Evolutionary conservation across 2,329 filamentous ascomycete species (phyloP).

Genomic region (Aspergillus fijiensis): DNA sequence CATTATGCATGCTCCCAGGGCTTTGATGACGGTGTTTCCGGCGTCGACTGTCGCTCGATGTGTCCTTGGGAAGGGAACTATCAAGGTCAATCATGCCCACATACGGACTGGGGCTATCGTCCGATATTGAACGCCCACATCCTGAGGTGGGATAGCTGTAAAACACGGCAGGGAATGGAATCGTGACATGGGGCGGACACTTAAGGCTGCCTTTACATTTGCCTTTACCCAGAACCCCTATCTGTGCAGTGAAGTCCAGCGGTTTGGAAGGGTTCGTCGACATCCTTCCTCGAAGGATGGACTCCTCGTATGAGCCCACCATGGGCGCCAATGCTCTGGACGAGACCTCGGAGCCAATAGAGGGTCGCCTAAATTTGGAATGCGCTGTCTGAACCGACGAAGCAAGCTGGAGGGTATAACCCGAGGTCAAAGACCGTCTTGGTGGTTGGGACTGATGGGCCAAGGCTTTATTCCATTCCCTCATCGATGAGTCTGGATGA

Average conservation of each 20-base stretch:
- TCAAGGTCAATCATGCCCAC: slow-evolving; percentile 91
- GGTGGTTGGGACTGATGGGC: slow-evolving; percentile 79
- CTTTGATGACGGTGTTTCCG: slow-evolving; percentile 41
- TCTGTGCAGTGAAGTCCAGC: slow-evolving; percentile 89
- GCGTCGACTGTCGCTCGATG: slow-evolving; percentile 37
- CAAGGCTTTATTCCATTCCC: slow-evolving; percentile 60
- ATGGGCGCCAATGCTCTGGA: slow-evolving; percentile 87
- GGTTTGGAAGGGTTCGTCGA: slow-evolving; percentile 92
- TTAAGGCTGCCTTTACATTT: slow-evolving; percentile 81
- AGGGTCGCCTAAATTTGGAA: slow-evolving; percentile 61
- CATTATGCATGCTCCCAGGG: slow-evolving; percentile 17
- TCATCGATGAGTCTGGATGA: slow-evolving; percentile 43
- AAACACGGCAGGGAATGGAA: slow-evolving; percentile 92
- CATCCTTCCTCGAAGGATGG: slow-evolving; percentile 91
- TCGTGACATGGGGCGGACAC: slow-evolving; percentile 84
- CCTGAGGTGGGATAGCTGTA: slow-evolving; percentile 81
- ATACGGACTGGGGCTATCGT: slow-evolving; percentile 92
- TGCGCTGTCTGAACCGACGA: slow-evolving; percentile 43
- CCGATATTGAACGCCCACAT: slow-evolving; percentile 61
- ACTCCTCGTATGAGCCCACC: slow-evolving; percentile 98
- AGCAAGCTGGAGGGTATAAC: slow-evolving; percentile 50
- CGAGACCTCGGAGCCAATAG: slow-evolving; percentile 70
- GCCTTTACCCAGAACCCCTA: slow-evolving; percentile 85
- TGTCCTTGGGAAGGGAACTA: slow-evolving; percentile 64
- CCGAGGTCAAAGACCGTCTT: slow-evolving; percentile 69